phyloP scores from a whole-genome alignment of 768 basidiomycete genomes.

The Piloderma croceum region DNA sequence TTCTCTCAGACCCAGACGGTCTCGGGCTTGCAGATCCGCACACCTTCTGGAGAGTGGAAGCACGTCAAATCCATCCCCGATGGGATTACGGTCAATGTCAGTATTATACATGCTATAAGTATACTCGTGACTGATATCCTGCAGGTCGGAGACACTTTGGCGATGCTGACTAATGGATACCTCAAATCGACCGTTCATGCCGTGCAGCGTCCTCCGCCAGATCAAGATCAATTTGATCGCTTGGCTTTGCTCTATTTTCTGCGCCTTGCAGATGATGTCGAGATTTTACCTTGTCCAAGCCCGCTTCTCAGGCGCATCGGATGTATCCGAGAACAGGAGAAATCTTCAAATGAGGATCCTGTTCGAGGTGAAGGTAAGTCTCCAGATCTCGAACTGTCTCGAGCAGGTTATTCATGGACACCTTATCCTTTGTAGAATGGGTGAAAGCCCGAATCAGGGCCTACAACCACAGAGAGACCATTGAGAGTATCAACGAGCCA shows the following conservation, averaged over 20 bases:
- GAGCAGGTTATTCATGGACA: too few relatives aligned
- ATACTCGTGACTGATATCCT: slow-evolving; percentile 19
- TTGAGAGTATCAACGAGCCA: too few relatives aligned
- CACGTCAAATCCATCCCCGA: slow-evolving; percentile 29
- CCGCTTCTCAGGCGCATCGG: slow-evolving; percentile 38
- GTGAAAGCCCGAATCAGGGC: slow-evolving; percentile 5
- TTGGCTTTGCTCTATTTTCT: slow-evolving; percentile 45
- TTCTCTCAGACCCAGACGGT: slow-evolving; percentile 26
- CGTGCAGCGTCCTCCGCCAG: slow-evolving; percentile 42
- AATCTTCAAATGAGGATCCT: slow-evolving; percentile 7
- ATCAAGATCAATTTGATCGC: slow-evolving; percentile 37
- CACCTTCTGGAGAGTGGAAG: slow-evolving; percentile 29
- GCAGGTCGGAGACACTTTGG: background rate
- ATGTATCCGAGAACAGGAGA: slow-evolving; percentile 13
- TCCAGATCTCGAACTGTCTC: too few relatives aligned
- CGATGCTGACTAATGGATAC: slow-evolving; percentile 26
- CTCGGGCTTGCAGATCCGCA: slow-evolving; percentile 30
- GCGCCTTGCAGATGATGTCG: slow-evolving; percentile 33
- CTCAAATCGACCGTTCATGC: slow-evolving; percentile 46
- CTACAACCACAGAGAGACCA: slow-evolving; percentile 1
- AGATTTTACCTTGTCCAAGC: slow-evolving; percentile 33
- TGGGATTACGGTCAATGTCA: slow-evolving; percentile 32
- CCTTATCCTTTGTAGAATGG: background rate
- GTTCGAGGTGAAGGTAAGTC: slow-evolving; percentile 18
- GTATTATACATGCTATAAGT: slow-evolving; percentile 41